These are phyloP conservation scores for Grosmannia serpens DNA, from an alignment of 2,329 filamentous ascomycete genomes.

Conservation along the genomic window DNA sequence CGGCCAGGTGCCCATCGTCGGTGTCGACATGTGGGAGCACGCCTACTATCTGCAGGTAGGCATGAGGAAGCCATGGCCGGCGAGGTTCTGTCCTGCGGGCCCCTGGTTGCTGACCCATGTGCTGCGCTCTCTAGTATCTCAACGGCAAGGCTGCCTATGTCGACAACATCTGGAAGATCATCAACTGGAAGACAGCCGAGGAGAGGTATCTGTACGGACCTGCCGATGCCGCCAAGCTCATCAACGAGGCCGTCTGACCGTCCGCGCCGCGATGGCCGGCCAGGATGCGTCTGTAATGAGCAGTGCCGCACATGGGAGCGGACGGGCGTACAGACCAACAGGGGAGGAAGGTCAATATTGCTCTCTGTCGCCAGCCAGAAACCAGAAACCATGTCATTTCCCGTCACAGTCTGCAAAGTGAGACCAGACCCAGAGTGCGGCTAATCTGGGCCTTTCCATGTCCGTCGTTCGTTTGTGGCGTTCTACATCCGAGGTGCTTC, in stretches of 20 bases:
- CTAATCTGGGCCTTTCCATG: not conserved
- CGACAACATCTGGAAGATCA: conserved; percentile 65
- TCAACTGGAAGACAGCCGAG: conserved; percentile 67
- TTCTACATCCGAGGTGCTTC: no score
- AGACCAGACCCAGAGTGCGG: not conserved
- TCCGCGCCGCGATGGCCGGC: not conserved
- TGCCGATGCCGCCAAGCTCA: conserved; percentile 33
- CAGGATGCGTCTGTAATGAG: not conserved
- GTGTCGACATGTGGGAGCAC: conserved; percentile 89
- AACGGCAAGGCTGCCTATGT: conserved; percentile 68
- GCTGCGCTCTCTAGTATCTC: conserved; percentile 42
- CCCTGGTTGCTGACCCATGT: not conserved
- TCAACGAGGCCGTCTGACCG: conserved; percentile 26
- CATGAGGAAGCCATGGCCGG: not conserved
- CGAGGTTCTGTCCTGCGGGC: not conserved
- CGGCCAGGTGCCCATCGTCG: conserved; percentile 57
- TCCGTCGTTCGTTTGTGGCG: not conserved
- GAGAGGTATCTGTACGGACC: conserved; percentile 41
- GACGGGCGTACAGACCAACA: no score
- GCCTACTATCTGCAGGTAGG: conserved; percentile 75
- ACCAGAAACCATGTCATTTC: not conserved
- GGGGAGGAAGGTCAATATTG: no score
- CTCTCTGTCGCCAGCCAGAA: no score
- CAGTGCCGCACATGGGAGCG: no score
- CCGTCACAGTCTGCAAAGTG: no score